These are phyloP conservation scores for Syzygium aqueum DNA, from an alignment of 345 rosid genomes.

Conservation along the genomic window DNA sequence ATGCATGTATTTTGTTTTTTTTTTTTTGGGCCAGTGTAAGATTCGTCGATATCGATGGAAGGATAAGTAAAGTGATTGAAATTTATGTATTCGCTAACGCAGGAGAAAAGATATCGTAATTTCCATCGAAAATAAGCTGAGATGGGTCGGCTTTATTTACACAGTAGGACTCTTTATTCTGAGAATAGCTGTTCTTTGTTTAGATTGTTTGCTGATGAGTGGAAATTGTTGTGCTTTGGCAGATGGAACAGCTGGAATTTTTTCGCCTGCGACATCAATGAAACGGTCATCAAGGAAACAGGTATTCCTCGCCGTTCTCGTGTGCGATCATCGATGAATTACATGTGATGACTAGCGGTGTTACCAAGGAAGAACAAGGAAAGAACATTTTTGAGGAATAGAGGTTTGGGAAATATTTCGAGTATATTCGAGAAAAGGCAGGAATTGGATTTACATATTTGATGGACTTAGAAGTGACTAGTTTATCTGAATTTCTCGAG, in stretches of 20 bases:
- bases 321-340: not conserved
- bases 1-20: too few relatives aligned
- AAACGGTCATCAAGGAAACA: conserved; percentile 81
- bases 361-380: not conserved
- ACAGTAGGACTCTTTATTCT: not conserved
- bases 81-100: not conserved
- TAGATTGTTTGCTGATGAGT: not conserved
- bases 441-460: not conserved
- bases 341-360: not conserved
- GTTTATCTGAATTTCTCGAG: not conserved
- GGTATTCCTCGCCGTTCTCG: conserved; percentile 22
- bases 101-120: too few relatives aligned
- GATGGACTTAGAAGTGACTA: not conserved
- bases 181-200: not conserved
- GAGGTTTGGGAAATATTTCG: not conserved
- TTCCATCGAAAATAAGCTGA: too few relatives aligned
- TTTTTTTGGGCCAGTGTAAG: too few relatives aligned
- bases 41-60: not conserved
- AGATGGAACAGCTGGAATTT: conserved; percentile 99
- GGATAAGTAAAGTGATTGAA: not conserved
- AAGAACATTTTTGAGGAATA: not conserved
- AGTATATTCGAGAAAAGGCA: not conserved
- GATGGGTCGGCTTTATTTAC: too few relatives aligned
- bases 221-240: conserved; percentile 14
- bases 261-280: conserved; percentile 83